Evolutionary conservation across 805 yeast genomes (phyloP), one percentile per base, ranked within the genome.

Genomic region (Candida quercuum): DNA sequence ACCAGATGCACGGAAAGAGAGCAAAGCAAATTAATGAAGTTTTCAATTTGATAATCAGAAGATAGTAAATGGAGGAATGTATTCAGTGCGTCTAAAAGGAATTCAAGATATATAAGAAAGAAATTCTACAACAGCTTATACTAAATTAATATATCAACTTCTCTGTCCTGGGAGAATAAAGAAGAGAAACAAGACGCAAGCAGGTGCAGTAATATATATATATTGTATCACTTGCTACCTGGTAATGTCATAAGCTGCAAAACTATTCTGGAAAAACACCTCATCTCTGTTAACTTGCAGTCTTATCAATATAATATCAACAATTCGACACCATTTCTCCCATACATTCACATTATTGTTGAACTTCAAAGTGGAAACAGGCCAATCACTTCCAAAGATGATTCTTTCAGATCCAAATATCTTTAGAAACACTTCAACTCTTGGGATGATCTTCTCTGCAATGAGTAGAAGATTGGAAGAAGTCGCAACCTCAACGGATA

Each of bases 351-450:
- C 35, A 4, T 22, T 32, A 12, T 49, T 47, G 4, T 39, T 35
- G 32, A 57, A 19, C 36, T 57, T 56, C 34, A 47, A 13, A 1
- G 42, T 43, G 5, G 66, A 61, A 6, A 68, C 68, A 3, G 74
- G 74, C 72, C 72, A 68, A 42, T 68, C 70, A 41, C 69, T 64
- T 4, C 70, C 73, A 63, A 64, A 68, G 11, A 68, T 53, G 10
- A 64, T 45, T 9, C 54, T 43, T 4, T 56, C 51, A 5, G 41
- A 43, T 27, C 67, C 70, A 54, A 54, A 63, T n/a, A 27, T 13
- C 1, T 56, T 56, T 17, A 50, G 42, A 28, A 57, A 52, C 4
- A 53, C 51, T 24, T 54, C 33, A 21, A 63, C 45, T 63, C 67
- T 65, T 4, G 70, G 71, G 21, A 37, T 47, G 2, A 61, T 36